Conservation (phyloP, 2,329 filamentous ascomycete species). For the Chalara sp. region DNA sequence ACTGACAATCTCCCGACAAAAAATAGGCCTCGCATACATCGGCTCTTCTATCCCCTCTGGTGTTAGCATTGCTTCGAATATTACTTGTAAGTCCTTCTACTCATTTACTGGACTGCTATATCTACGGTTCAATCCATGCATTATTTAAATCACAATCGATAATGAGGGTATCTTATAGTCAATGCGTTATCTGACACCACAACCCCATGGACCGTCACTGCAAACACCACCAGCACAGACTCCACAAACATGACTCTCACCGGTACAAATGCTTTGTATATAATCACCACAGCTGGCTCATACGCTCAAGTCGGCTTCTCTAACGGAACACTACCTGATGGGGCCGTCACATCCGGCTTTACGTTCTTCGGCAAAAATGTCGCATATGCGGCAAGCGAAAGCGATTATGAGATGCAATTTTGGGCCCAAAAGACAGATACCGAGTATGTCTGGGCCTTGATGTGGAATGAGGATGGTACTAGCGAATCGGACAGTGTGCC, state of each 20-base stretch:
- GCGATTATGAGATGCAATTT: background rate
- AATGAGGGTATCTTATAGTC: no score
- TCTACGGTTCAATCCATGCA: no score
- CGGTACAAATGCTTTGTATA: background rate
- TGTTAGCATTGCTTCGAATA: no score
- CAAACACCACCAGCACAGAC: constrained; percentile 46
- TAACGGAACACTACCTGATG: background rate
- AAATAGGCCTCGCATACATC: no score
- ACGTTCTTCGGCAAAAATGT: background rate
- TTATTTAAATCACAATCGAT: no score
- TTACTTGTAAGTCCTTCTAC: no score
- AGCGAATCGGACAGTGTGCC: background rate
- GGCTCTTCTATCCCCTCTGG: no score
- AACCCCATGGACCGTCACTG: no score
- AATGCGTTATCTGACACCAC: no score
- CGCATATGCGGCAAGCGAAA: background rate
- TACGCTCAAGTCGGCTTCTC: background rate
- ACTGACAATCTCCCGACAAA: no score
- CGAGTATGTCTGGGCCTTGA: background rate
- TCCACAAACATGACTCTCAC: background rate
- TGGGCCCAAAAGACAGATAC: background rate
- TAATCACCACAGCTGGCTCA: background rate
- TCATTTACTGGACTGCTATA: no score
- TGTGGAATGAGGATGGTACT: constrained; percentile 2
- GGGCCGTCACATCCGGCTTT: background rate